Percentiles rank a stretch among this genome's conserved stretches.
phyloP scores from a whole-genome alignment of 2,329 filamentous ascomycete genomes.

The Aspergillus ochraceus region DNA sequence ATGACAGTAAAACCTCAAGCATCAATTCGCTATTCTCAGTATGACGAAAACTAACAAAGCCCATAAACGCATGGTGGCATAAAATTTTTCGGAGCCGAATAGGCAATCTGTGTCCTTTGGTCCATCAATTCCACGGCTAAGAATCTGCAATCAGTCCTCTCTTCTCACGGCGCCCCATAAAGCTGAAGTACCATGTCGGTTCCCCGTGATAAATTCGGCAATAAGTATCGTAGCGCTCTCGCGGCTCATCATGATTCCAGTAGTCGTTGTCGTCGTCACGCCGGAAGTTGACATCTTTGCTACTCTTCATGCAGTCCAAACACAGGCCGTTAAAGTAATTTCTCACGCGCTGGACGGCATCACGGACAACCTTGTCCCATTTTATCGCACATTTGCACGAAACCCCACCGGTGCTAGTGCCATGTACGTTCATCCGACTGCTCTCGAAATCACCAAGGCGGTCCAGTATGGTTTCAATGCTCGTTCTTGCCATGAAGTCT shows the following conservation, averaged over 20 bases:
- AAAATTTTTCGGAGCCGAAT: too few relatives aligned
- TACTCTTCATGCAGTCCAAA: slow-evolving; percentile 8
- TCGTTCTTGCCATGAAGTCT: background rate
- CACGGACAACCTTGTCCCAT: background rate
- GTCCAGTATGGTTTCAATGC: background rate
- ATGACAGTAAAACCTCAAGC: too few relatives aligned
- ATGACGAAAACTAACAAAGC: too few relatives aligned
- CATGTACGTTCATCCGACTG: background rate
- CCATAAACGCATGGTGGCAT: too few relatives aligned
- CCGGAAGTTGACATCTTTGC: background rate
- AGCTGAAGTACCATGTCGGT: background rate
- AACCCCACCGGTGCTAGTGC: too few relatives aligned
- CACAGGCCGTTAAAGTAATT: slow-evolving; percentile 10
- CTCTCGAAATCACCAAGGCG: background rate
- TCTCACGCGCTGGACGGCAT: background rate
- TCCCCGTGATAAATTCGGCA: too few relatives aligned
- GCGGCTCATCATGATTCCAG: too few relatives aligned
- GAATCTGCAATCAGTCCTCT: background rate
- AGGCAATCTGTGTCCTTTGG: too few relatives aligned
- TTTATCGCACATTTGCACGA: background rate
- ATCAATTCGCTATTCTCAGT: too few relatives aligned
- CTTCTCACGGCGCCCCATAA: background rate
- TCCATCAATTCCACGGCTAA: background rate
- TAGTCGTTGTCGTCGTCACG: too few relatives aligned
- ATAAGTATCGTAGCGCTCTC: too few relatives aligned